Conservation (phyloP, 305 asterid species). For the Fraxinus greggii region DNA sequence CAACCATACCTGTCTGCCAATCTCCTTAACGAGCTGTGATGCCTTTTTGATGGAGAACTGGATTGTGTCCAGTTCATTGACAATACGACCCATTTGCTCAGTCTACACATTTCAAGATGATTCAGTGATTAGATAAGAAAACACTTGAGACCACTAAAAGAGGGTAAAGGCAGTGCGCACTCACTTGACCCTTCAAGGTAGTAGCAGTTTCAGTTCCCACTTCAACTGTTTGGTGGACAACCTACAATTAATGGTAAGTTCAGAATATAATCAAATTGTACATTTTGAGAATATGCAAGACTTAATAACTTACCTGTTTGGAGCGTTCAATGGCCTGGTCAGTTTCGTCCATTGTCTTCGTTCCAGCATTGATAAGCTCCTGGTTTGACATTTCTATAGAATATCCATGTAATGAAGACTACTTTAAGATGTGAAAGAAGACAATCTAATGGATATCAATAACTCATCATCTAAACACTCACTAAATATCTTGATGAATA, state of each 20-base stretch:
- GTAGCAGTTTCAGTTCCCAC: slow-evolving; percentile 94
- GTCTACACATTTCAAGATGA: slow-evolving; percentile 44
- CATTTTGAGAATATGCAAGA: slow-evolving; percentile 21
- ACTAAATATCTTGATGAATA: not conserved
- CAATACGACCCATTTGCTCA: slow-evolving; percentile 99
- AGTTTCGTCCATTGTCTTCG: slow-evolving; percentile 83
- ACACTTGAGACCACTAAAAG: slow-evolving; percentile 15
- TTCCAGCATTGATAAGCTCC: slow-evolving; percentile 82
- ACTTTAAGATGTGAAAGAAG: slow-evolving; percentile 27
- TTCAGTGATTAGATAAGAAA: slow-evolving; percentile 22
- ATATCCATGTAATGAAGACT: slow-evolving; percentile 27
- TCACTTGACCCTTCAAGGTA: slow-evolving; percentile 94
- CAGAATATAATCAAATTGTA: slow-evolving; percentile 19
- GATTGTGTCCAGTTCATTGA: slow-evolving; percentile 93
- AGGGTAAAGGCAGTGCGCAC: slow-evolving; percentile 24
- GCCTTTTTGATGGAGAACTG: slow-evolving; percentile 94
- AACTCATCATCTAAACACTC: not conserved
- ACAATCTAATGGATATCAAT: slow-evolving; percentile 6
- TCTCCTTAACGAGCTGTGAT: slow-evolving; percentile 96
- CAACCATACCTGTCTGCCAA: slow-evolving; percentile 83
- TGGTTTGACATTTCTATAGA: slow-evolving; percentile 87
- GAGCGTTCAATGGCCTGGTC: slow-evolving; percentile 99
- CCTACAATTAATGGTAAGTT: slow-evolving; percentile 48
- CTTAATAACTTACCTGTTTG: slow-evolving; percentile 62
- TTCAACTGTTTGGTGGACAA: slow-evolving; percentile 95